Conservation (phyloP, 306 rosid genomes). For the Quercus glauca region DNA sequence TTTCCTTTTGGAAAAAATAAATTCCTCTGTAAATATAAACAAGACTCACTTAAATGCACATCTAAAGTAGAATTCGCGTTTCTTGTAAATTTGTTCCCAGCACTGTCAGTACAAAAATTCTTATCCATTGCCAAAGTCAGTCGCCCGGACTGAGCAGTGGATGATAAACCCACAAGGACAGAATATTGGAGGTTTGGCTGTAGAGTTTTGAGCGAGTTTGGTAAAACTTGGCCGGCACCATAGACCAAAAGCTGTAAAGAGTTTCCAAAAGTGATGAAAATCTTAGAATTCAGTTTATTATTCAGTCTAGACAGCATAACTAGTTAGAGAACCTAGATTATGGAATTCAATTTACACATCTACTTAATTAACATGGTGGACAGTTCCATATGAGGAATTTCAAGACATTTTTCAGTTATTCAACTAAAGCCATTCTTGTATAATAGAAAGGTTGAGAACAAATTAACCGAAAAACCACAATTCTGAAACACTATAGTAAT, state of each 20-base stretch:
- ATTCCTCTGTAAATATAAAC: too few species aligned
- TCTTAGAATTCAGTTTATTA: conserved; percentile 19
- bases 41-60: too few species aligned
- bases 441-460: not conserved
- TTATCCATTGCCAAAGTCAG: conserved; percentile 77
- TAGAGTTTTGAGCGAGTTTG: conserved; percentile 62
- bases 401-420: not conserved
- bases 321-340: not conserved
- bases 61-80: too few species aligned
- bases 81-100: too few species aligned
- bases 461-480: not conserved
- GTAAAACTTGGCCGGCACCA: conserved; percentile 84
- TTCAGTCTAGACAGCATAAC: not conserved
- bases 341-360: not conserved
- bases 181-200: conserved; percentile 67
- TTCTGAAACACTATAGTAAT: not conserved
- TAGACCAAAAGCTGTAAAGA: conserved; percentile 75
- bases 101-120: conserved; percentile 72
- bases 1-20: too few species aligned
- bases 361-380: not conserved
- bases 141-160: conserved; percentile 57
- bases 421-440: not conserved
- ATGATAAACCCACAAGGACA: conserved; percentile 53
- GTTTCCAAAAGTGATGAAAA: not conserved
- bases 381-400: not conserved